Evolutionary conservation across 2,329 filamentous ascomycete species (phyloP).

Genomic region (Talaromyces islandicus): DNA sequence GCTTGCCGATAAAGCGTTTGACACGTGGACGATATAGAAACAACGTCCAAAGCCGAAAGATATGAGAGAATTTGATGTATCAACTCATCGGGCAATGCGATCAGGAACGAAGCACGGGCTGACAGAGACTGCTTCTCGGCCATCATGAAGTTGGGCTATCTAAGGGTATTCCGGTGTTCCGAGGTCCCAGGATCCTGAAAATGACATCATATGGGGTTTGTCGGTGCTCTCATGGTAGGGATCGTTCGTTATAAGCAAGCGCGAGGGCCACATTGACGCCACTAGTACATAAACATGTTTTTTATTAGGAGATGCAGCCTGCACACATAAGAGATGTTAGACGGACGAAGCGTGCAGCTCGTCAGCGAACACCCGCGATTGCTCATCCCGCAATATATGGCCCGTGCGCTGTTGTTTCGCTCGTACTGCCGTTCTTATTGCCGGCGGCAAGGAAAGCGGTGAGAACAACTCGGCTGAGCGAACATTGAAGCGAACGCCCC

Average conservation of each 20-base stretch:
- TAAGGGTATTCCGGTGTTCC: background rate
- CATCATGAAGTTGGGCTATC: slow-evolving; percentile 9
- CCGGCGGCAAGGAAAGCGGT: background rate
- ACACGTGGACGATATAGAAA: slow-evolving; percentile 55
- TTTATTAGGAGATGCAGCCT: background rate
- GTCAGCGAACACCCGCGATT: background rate
- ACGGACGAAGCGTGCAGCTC: background rate
- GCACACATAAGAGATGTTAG: background rate
- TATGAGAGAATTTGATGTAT: slow-evolving; percentile 64
- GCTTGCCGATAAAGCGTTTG: slow-evolving; percentile 55
- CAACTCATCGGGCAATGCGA: slow-evolving; percentile 65
- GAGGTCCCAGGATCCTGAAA: background rate
- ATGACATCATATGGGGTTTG: background rate
- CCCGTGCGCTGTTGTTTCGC: background rate
- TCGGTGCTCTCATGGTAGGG: background rate
- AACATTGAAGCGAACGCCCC: too few species aligned
- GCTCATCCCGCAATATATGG: background rate
- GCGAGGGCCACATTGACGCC: background rate
- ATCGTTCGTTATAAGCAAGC: background rate
- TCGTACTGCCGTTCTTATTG: background rate
- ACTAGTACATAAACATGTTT: background rate
- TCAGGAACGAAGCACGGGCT: slow-evolving; percentile 10
- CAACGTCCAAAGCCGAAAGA: slow-evolving; percentile 61
- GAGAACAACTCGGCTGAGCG: too few species aligned
- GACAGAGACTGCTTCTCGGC: background rate